phyloP scores from a whole-genome alignment of 805 yeast species.

The Metschnikowia bowlesiae region DNA sequence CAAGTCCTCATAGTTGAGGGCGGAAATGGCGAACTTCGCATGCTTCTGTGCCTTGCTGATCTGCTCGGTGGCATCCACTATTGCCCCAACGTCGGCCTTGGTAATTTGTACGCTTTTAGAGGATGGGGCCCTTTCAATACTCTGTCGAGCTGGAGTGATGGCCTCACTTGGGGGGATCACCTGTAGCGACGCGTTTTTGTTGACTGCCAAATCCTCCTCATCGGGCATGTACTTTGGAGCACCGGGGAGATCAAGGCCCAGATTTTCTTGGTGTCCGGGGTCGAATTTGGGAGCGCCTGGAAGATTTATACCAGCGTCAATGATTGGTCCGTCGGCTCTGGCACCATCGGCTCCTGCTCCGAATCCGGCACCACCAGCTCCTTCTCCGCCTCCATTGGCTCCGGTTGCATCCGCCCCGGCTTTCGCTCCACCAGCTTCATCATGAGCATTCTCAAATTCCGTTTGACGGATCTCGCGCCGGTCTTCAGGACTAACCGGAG shows the following conservation, averaged over 20 bases:
- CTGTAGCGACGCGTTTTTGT: slow-evolving; percentile 35
- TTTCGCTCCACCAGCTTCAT: neutral
- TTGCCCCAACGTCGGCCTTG: slow-evolving; percentile 41
- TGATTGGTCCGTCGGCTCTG: too few relatives aligned
- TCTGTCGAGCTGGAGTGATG: neutral
- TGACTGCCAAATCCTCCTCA: slow-evolving; percentile 33
- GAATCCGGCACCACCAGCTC: too few relatives aligned
- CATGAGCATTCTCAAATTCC: neutral
- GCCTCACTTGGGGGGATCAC: slow-evolving; percentile 26
- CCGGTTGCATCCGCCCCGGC: too few relatives aligned
- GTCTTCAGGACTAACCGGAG: neutral
- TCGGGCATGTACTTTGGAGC: slow-evolving; percentile 41
- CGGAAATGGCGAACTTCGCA: slow-evolving; percentile 74
- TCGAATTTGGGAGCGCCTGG: slow-evolving; percentile 40
- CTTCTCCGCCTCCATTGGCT: too few relatives aligned
- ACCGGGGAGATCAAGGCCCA: slow-evolving; percentile 30
- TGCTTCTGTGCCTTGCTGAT: slow-evolving; percentile 60
- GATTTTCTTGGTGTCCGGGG: slow-evolving; percentile 8
- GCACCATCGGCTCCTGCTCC: too few relatives aligned
- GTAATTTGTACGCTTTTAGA: slow-evolving; percentile 10
- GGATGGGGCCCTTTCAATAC: neutral
- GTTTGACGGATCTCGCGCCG: neutral
- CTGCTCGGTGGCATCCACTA: slow-evolving; percentile 52
- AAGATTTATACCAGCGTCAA: slow-evolving; percentile 13
- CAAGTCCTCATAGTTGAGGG: slow-evolving; percentile 71